phyloP scores from a whole-genome alignment of 257 asterid genomes.

The Salvia splendens region DNA sequence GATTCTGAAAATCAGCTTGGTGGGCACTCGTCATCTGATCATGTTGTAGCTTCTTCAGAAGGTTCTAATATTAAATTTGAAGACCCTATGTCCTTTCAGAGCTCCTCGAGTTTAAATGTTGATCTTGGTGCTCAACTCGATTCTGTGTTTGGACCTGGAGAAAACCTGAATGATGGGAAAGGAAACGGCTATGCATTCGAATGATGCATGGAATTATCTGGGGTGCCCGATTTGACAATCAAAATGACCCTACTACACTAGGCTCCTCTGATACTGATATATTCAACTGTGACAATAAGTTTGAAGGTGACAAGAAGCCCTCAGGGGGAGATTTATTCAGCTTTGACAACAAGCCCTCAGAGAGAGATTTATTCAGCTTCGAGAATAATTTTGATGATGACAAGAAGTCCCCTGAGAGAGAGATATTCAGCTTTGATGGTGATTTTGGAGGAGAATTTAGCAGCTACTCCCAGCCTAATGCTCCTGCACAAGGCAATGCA shows the following conservation, averaged over 20 bases:
- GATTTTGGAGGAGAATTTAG: slow-evolving; percentile 41
- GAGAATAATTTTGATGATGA: not conserved
- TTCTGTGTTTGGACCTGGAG: slow-evolving; percentile 58
- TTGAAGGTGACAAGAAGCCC: slow-evolving; percentile 13
- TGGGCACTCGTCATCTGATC: slow-evolving; percentile 40
- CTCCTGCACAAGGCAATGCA: slow-evolving; percentile 37
- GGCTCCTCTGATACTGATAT: not conserved
- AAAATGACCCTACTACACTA: slow-evolving; percentile 30
- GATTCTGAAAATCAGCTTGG: slow-evolving; percentile 41
- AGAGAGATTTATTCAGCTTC: not conserved
- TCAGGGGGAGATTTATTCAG: not conserved
- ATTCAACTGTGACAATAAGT: not conserved
- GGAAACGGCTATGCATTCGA: slow-evolving; percentile 40
- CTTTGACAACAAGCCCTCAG: not conserved
- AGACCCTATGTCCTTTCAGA: slow-evolving; percentile 34
- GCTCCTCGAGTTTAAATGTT: slow-evolving; percentile 35
- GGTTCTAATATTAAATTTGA: slow-evolving; percentile 33
- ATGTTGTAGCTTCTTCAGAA: slow-evolving; percentile 15
- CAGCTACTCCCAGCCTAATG: slow-evolving; percentile 47
- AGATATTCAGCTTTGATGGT: slow-evolving; percentile 1
- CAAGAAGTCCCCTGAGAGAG: not conserved
- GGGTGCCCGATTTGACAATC: slow-evolving; percentile 37
- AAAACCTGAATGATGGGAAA: slow-evolving; percentile 39
- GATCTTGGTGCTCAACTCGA: slow-evolving; percentile 65
- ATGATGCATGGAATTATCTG: slow-evolving; percentile 52